Evolutionary conservation across 176 grass and related monocot genomes (phyloP).

Genomic region (Rhynchospora tenuis): DNA sequence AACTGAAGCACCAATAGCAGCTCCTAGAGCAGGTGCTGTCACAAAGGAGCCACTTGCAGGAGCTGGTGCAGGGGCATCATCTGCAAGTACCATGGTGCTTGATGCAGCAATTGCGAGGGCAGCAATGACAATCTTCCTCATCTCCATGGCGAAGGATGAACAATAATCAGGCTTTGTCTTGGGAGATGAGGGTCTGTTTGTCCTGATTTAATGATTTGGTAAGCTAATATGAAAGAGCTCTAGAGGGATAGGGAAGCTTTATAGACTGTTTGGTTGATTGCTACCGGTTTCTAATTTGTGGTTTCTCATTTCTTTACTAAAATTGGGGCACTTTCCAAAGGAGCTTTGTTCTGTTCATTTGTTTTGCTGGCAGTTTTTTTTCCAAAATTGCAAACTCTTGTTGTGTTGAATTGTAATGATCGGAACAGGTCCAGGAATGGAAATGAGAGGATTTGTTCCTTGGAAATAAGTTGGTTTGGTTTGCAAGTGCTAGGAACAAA

Average conservation of each 20-base stretch:
- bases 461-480: background rate
- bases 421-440: background rate
- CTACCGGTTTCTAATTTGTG: background rate
- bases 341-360: background rate
- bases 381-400: background rate
- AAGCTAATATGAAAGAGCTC: background rate
- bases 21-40: background rate
- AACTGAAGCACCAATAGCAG: background rate
- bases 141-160: constrained; percentile 23
- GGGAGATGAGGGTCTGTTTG: background rate
- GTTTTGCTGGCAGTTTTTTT: background rate
- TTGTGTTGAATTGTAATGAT: background rate
- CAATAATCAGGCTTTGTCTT: background rate
- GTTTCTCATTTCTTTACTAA: background rate
- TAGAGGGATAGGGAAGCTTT: background rate
- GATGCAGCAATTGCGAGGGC: constrained; percentile 20
- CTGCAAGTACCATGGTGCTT: constrained; percentile 12
- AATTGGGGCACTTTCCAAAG: background rate
- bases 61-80: constrained; percentile 5
- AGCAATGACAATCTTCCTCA: constrained; percentile 24
- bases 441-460: no score
- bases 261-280: background rate
- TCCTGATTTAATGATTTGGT: background rate
- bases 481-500: background rate
- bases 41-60: constrained; percentile 8